These are phyloP conservation scores for Patellifolia procumbens DNA, from an alignment of 179 eudicot genomes.

Conservation along the genomic window DNA sequence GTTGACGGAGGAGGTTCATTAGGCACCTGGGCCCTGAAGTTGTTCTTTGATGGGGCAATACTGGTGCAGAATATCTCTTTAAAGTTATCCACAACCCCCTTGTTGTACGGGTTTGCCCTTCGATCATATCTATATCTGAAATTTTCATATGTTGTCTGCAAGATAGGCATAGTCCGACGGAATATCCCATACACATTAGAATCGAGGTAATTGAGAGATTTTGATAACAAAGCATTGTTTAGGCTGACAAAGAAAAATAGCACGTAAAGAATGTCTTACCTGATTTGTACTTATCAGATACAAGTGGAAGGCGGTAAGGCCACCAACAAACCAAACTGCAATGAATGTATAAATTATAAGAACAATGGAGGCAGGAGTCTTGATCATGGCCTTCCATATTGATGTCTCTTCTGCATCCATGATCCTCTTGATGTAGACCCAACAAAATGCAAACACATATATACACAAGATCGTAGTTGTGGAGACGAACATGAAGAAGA, in stretches of 20 bases:
- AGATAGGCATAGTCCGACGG: not conserved
- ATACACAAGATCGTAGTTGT: constrained; percentile 69
- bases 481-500: constrained; percentile 77
- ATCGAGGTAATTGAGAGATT: not conserved
- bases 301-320: constrained; percentile 79
- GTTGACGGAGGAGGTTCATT: constrained; percentile 36
- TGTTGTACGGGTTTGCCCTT: constrained; percentile 62
- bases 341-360: constrained; percentile 71
- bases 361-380: constrained; percentile 69
- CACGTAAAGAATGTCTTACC: constrained; percentile 33
- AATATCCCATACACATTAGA: not conserved
- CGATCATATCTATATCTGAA: constrained; percentile 65
- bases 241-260: not conserved
- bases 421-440: constrained; percentile 58
- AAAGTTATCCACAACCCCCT: constrained; percentile 55
- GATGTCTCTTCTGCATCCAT: constrained; percentile 42
- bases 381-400: constrained; percentile 60
- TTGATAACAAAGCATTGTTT: not conserved
- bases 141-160: constrained; percentile 87
- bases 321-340: constrained; percentile 81
- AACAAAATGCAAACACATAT: constrained; percentile 62
- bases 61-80: constrained; percentile 56
- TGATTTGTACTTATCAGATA: constrained; percentile 72
- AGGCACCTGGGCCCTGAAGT: constrained; percentile 50
- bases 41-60: constrained; percentile 50